Evolutionary conservation across 2,329 filamentous ascomycete genomes (phyloP).

Genomic region (Trichoderma koningiopsis): DNA sequence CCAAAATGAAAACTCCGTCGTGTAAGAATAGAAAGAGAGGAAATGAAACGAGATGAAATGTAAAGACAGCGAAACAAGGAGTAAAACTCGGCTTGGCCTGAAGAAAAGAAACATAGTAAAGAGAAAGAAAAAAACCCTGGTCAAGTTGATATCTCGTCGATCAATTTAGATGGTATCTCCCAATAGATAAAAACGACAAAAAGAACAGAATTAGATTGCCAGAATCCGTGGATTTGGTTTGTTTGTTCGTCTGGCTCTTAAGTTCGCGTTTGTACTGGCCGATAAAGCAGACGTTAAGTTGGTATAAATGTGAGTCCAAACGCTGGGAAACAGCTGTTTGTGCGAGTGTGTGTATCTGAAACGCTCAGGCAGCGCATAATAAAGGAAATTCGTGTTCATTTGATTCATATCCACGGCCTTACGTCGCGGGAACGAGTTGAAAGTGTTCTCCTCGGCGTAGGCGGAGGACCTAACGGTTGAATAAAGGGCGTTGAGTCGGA

Average conservation of each 20-base stretch:
- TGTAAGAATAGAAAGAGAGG: not conserved
- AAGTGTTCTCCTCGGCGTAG: conserved; percentile 10
- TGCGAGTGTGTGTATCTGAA: not conserved
- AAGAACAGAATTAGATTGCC: not conserved
- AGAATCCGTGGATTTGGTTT: not conserved
- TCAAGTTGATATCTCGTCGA: conserved; percentile 2
- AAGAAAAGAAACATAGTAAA: not conserved
- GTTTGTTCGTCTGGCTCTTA: not conserved
- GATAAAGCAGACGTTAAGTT: not conserved
- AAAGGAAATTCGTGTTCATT: not conserved
- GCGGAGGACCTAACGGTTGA: conserved; percentile 3
- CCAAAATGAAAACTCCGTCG: conserved; percentile 2
- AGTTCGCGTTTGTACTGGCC: not conserved
- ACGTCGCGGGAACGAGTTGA: not conserved
- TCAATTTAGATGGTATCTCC: not conserved
- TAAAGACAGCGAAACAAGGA: not conserved
- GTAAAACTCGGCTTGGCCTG: not conserved
- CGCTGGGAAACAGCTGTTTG: not conserved
- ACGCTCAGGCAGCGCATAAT: not conserved
- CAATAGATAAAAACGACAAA: not conserved
- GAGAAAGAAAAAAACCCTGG: not conserved
- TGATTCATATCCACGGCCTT: conserved; percentile 12
- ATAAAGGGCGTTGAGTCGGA: conserved; percentile 12
- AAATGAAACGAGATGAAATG: not conserved
- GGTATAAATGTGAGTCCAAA: not conserved